These are phyloP conservation scores for Yarrowia bubula DNA, from an alignment of 805 yeast species.

Conservation along the genomic window DNA sequence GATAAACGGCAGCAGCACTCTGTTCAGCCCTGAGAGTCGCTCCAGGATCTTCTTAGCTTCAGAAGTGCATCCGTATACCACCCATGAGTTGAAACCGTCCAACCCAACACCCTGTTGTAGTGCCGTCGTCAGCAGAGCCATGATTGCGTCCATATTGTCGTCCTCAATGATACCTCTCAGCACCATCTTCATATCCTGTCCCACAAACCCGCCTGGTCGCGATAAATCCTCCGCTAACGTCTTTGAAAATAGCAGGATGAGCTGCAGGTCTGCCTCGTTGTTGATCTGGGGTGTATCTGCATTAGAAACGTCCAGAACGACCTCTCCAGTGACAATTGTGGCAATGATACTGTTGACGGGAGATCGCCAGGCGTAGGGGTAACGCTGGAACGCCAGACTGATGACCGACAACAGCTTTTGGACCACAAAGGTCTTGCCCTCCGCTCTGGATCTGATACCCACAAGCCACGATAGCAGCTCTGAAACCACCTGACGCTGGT, in stretches of 20 bases:
- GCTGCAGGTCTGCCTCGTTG: conserved; percentile 17
- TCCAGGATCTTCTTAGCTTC: conserved; percentile 3
- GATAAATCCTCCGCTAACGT: conserved; percentile 36
- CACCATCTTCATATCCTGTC: conserved; percentile 16
- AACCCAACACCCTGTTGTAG: conserved; percentile 6
- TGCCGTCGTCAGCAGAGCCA: neutral
- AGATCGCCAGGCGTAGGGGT: conserved; percentile 43
- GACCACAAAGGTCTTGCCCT: conserved; percentile 45
- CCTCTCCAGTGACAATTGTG: conserved; percentile 24
- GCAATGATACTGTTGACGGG: conserved; percentile 35
- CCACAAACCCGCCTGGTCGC: conserved; percentile 12
- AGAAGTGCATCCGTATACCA: conserved; percentile 3
- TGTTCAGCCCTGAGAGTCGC: neutral
- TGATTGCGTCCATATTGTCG: conserved; percentile 14
- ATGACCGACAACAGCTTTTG: conserved; percentile 59
- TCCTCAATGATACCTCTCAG: conserved; percentile 19
- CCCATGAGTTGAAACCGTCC: conserved; percentile 21
- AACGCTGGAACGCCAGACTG: conserved; percentile 48
- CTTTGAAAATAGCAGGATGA: conserved; percentile 33
- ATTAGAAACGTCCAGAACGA: neutral
- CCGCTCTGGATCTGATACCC: conserved; percentile 8
- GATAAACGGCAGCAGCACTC: neutral
- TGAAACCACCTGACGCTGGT: conserved; percentile 26
- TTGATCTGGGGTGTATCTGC: neutral
- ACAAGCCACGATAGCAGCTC: conserved; percentile 34